Evolutionary conservation across 257 asterid species (phyloP).

Genomic region (Gardenia jasminoides): DNA sequence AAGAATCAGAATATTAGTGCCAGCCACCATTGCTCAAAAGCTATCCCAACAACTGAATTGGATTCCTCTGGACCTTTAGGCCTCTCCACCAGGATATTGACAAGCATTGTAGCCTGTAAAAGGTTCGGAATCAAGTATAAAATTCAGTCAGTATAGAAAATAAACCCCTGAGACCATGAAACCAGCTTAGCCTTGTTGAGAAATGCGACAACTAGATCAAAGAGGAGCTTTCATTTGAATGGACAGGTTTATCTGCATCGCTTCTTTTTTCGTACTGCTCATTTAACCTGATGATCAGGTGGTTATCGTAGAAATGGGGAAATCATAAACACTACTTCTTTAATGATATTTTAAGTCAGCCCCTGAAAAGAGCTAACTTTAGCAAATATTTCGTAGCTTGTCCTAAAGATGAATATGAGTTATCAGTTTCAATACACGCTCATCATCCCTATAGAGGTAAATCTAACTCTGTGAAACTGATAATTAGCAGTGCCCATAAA

Average conservation of each 20-base stretch:
- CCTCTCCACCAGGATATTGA: slow-evolving; percentile 42
- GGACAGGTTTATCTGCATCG: not conserved
- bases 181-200: not conserved
- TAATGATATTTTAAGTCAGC: not conserved
- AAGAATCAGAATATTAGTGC: slow-evolving; percentile 4
- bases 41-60: slow-evolving; percentile 1
- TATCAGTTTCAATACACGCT: not conserved
- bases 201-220: not conserved
- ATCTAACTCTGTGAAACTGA: not conserved
- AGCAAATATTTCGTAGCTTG: not conserved
- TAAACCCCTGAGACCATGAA: not conserved
- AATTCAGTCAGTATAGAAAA: not conserved
- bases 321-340: not conserved
- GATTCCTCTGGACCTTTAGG: slow-evolving; percentile 20
- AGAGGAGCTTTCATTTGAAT: not conserved
- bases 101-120: slow-evolving; percentile 49
- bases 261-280: not conserved
- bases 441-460: not conserved
- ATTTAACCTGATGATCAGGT: too few species aligned
- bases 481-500: not conserved
- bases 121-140: not conserved
- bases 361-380: not conserved
- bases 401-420: not conserved
- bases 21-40: slow-evolving; percentile 7
- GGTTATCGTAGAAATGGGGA: not conserved